phyloP scores from a whole-genome alignment of 106 monocot genomes.

The Acorus calamus region DNA sequence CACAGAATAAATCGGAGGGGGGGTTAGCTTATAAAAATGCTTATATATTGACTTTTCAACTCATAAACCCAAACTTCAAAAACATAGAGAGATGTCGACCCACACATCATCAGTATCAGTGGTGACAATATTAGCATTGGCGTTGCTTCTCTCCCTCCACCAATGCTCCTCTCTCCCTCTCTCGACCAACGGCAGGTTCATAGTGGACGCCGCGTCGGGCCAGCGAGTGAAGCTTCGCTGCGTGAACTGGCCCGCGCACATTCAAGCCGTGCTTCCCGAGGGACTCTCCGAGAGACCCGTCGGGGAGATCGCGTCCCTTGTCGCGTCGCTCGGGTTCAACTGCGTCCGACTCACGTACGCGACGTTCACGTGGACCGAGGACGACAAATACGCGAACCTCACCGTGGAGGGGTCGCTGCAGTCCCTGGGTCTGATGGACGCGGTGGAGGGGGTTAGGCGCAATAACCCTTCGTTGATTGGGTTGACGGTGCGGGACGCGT shows the following conservation, averaged over 20 bases:
- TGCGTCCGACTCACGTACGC: conserved; percentile 53
- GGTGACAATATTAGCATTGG: no score
- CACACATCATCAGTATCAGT: no score
- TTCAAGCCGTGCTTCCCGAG: conserved; percentile 36
- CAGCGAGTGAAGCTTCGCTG: conserved; percentile 45
- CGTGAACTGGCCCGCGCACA: conserved; percentile 56
- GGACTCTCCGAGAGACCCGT: conserved; percentile 35
- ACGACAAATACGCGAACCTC: conserved; percentile 13
- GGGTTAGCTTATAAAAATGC: no score
- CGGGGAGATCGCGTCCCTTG: conserved; percentile 3
- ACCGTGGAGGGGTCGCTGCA: conserved; percentile 23
- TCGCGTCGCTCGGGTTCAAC: conserved; percentile 40
- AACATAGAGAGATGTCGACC: no score
- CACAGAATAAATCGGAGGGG: no score
- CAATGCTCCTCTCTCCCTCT: conserved; percentile 18
- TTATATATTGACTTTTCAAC: no score
- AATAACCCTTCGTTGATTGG: conserved; percentile 21
- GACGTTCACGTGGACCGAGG: conserved; percentile 21
- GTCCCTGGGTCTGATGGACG: conserved; percentile 10
- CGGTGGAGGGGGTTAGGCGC: conserved; percentile 7
- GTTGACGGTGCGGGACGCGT: conserved; percentile 31
- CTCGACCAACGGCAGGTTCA: conserved; percentile 30
- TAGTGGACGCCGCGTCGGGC: conserved; percentile 24
- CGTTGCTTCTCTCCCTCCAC: no score
- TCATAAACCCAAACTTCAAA: no score